Base-by-base conservation (phyloP, 352 stramenopile species). In the Pythium sukuiense region DNA sequence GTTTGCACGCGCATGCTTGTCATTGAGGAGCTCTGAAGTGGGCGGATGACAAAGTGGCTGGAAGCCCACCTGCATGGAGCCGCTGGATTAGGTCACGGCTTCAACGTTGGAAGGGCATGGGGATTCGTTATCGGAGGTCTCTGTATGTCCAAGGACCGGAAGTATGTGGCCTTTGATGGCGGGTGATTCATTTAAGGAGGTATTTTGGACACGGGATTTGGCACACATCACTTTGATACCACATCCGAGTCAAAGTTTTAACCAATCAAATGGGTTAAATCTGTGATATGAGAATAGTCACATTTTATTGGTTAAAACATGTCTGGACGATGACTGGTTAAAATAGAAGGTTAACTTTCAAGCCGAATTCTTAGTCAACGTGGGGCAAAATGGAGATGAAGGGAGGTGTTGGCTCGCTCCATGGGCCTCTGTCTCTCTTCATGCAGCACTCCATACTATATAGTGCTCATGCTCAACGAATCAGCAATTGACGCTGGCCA, bases 1-100 rank as follows among this genome's bases (percentile, higher is more conserved):
- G 75, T 62, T 6, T 59, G 65, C 65, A 79, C 78, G 67, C 65
- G 63, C 50, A 71, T 67, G 56, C 2, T 59, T 16, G 55, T 30
- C 7, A 14, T 30, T n/a, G 30, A 20, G 41, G 26, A 54, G 50
- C 16, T 29, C 18, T 11, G 41, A 26, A 49, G 41, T 8, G 16
- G 35, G 35, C 7, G 35, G 35, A 41, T 14, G 16, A 26, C n/a
- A n/a, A 54, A 54, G 30, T 49, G 50, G 18, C 27, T 27, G 39
- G 29, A 13, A 16, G 37, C 37, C 35, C 8, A 41, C n/a, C n/a
- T n/a, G n/a, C n/a, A n/a, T 58, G 8, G 52, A 32, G 26, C 20
- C 30, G 26, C 26, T 41, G 16, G 55, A 33, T 60, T 60, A 50
- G 43, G 43, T 50, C 43, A 50, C 43, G 43, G n/a, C 37, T 27